Base-by-base conservation (phyloP, 2,329 filamentous ascomycete genomes). In the Cytospora leucostoma region DNA sequence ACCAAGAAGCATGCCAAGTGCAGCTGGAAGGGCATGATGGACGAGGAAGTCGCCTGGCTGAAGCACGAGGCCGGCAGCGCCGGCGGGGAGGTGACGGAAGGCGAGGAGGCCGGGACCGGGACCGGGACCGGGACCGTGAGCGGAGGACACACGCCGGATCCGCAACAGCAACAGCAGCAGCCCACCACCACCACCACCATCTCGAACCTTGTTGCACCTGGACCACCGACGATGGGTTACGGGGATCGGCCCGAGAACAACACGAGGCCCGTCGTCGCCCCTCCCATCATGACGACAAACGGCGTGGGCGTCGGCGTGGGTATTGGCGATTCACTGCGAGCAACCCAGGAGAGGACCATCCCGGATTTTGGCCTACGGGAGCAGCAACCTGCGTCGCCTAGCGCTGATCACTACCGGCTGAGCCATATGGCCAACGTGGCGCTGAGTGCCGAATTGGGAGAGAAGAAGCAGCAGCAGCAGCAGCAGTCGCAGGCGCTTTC, bases 1-100 rank as follows among this genome's bases (percentile, higher is more conserved):
- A 96, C 92, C 0, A 93, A 91, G 74, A 96, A 96, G 73, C 92
- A 96, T 73, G 91, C 91, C 21, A 93, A 93, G 70, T 96, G 92
- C 74, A 88, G 87, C 15, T 96, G 92, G 92, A 90, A 88, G 68
- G 87, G 90, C 52, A 85, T 95, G n/a, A 87, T 86, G 17, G 86
- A 91, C 37, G 88, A 89, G 3, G 93, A 96, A 65, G 71, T 79
- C 34, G 70, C 71, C 3, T 71, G 72, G 68, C 68, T 77, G 4
- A 76, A 73, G 59, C 70, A 71, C 44, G 74, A 76, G 61, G 53
- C 35, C 34, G 61, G 61, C 35, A 34, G 74, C 17, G 69, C 70
- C 3, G 72, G 70, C 35, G 51, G 51, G 13, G 59, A 61, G 15
- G 59, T 27, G 7, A 61, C 51, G 44, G 59, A 61, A 15, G 59